Conservation (phyloP, 1,284 basidiomycete genomes). For the Meripilus lineatus region DNA sequence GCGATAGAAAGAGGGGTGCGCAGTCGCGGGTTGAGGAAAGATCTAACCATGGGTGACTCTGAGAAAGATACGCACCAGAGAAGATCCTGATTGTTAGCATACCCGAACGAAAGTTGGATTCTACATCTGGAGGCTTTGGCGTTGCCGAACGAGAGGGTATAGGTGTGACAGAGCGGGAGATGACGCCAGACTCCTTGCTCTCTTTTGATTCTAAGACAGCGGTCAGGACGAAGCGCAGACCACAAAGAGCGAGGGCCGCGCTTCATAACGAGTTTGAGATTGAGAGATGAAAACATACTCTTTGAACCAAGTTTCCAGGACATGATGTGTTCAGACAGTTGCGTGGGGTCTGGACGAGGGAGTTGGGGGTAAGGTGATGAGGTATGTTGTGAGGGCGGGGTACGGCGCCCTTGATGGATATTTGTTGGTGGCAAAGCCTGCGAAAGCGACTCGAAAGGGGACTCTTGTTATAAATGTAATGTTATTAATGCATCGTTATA, state of each 20-base stretch:
- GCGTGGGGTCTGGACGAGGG: not conserved
- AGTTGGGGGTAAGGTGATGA: not conserved
- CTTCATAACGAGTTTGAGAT: not conserved
- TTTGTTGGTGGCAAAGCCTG: constrained; percentile 2
- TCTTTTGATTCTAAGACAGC: constrained; percentile 54
- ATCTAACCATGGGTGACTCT: not conserved
- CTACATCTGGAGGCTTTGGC: constrained; percentile 53
- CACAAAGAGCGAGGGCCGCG: too few species aligned
- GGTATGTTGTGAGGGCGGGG: not conserved
- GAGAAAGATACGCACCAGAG: constrained; percentile 49
- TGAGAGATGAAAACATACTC: constrained; percentile 10
- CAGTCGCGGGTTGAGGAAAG: too few species aligned
- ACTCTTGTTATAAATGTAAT: too few species aligned
- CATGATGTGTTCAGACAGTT: constrained; percentile 4
- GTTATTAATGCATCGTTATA: too few species aligned
- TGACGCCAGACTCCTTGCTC: constrained; percentile 56
- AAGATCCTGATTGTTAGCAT: constrained; percentile 87
- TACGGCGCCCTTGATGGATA: not conserved
- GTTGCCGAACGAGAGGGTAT: constrained; percentile 69
- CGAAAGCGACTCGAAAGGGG: too few species aligned
- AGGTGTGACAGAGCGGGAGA: constrained; percentile 70
- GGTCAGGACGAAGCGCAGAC: not conserved
- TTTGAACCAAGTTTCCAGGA: constrained; percentile 18
- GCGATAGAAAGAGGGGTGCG: constrained; percentile 3
- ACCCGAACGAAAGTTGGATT: constrained; percentile 62